These are phyloP conservation scores for Passalora sequoiae DNA, from an alignment of 2,329 filamentous ascomycete species.

Conservation along the genomic window DNA sequence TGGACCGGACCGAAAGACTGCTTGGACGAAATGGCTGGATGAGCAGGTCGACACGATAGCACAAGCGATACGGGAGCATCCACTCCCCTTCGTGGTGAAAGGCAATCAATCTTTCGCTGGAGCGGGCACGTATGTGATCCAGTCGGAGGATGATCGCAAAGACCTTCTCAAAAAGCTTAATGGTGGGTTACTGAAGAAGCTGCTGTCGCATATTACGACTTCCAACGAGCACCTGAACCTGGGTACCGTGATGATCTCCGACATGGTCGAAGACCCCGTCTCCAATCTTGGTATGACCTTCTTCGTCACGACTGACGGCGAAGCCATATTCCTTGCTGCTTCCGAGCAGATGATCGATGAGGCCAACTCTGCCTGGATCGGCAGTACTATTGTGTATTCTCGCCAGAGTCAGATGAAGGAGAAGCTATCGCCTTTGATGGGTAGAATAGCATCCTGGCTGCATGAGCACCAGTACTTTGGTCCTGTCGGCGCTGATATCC, in stretches of 20 bases:
- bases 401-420: background rate
- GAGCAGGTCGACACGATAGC: constrained; percentile 3
- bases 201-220: constrained; percentile 3
- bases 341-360: constrained; percentile 12
- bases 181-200: background rate
- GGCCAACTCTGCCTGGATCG: constrained; percentile 5
- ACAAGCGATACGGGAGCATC: background rate
- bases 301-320: constrained; percentile 5
- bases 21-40: constrained; percentile 6
- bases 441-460: constrained; percentile 3
- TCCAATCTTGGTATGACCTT: constrained; percentile 5
- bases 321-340: constrained; percentile 5
- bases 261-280: constrained; percentile 7
- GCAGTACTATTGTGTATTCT: constrained; percentile 8
- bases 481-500: constrained; percentile 8
- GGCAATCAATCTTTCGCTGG: constrained; percentile 8
- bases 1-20: background rate
- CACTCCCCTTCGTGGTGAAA: constrained; percentile 8
- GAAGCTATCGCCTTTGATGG: constrained; percentile 2
- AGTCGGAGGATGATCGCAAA: constrained; percentile 4
- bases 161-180: constrained; percentile 1
- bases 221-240: constrained; percentile 11
- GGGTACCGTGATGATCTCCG: constrained; percentile 4
- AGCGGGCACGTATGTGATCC: constrained; percentile 4
- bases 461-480: constrained; percentile 7